Evolutionary conservation across 176 grass and related monocot species (phyloP).

Genomic region (Raddia distichophylla): DNA sequence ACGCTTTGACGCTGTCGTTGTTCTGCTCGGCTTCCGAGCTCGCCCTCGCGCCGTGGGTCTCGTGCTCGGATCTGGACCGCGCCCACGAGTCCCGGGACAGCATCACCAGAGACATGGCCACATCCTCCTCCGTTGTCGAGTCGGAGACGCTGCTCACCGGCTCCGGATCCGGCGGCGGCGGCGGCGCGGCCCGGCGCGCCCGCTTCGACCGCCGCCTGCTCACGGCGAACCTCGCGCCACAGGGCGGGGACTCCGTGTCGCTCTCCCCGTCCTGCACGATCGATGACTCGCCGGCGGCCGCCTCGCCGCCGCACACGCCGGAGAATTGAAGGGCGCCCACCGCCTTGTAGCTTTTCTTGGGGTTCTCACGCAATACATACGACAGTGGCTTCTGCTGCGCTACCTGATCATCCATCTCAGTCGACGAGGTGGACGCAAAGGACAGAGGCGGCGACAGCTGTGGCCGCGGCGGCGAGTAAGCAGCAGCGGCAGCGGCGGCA

Average conservation of each 20-base stretch:
- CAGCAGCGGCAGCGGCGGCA: not conserved
- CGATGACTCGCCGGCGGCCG: conserved; percentile 41
- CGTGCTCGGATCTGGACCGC: conserved; percentile 37
- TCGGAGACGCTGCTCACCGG: conserved; percentile 75
- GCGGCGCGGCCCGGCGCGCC: conserved; percentile 31
- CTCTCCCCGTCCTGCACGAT: conserved; percentile 76
- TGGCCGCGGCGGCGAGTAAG: conserved; percentile 13
- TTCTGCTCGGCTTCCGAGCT: conserved; percentile 45
- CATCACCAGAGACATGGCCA: conserved; percentile 82
- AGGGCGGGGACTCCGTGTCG: conserved; percentile 65
- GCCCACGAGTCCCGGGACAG: conserved; percentile 87
- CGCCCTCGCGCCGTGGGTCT: conserved; percentile 14
- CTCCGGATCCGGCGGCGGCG: conserved; percentile 22
- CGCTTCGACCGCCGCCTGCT: conserved; percentile 67
- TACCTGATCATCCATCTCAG: conserved; percentile 27
- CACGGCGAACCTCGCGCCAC: conserved; percentile 33
- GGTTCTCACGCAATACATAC: conserved; percentile 58
- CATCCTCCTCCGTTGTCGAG: conserved; percentile 69
- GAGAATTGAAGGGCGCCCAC: conserved; percentile 52
- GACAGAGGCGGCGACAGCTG: conserved; percentile 40
- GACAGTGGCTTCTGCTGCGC: not conserved
- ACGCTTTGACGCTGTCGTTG: not conserved
- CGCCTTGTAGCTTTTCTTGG: conserved; percentile 54
- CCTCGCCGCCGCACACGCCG: not conserved
- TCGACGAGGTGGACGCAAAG: conserved; percentile 54